Conservation (phyloP, 345 rosid species). For the Aurinia saxatilis region DNA sequence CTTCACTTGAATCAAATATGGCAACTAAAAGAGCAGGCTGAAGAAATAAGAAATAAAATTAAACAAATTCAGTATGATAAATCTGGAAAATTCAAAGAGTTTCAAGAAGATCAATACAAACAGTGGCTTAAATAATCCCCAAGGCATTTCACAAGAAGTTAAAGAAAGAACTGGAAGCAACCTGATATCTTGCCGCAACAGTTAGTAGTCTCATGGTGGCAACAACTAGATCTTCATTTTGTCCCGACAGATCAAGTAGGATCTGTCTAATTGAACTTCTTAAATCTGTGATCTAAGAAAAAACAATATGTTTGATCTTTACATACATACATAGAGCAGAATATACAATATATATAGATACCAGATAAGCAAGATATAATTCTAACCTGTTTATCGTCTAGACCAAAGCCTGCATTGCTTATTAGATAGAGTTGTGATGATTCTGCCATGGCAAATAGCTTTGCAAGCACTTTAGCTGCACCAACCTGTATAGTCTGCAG, state of each 20-base stretch:
- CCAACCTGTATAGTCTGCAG: constrained; percentile 65
- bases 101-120: neutral
- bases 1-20: constrained; percentile 40
- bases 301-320: constrained; percentile 22
- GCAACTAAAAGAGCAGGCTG: constrained; percentile 85
- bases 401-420: constrained; percentile 52
- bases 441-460: constrained; percentile 48
- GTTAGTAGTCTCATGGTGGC: constrained; percentile 54
- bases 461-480: constrained; percentile 57
- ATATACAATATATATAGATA: constrained; percentile 1
- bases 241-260: constrained; percentile 37
- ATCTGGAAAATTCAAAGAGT: neutral
- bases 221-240: constrained; percentile 56
- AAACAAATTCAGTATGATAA: constrained; percentile 7
- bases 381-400: constrained; percentile 72
- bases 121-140: neutral
- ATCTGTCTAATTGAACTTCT: constrained; percentile 38
- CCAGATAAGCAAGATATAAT: constrained; percentile 15
- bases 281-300: constrained; percentile 52
- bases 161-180: constrained; percentile 19
- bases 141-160: constrained; percentile 3
- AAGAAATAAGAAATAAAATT: constrained; percentile 24
- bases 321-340: constrained; percentile 14
- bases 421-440: constrained; percentile 40
- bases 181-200: constrained; percentile 76